Percentiles rank a stretch among this genome's conserved stretches.
phyloP scores from a whole-genome alignment of 805 yeast species.

The Candida quercuum region DNA sequence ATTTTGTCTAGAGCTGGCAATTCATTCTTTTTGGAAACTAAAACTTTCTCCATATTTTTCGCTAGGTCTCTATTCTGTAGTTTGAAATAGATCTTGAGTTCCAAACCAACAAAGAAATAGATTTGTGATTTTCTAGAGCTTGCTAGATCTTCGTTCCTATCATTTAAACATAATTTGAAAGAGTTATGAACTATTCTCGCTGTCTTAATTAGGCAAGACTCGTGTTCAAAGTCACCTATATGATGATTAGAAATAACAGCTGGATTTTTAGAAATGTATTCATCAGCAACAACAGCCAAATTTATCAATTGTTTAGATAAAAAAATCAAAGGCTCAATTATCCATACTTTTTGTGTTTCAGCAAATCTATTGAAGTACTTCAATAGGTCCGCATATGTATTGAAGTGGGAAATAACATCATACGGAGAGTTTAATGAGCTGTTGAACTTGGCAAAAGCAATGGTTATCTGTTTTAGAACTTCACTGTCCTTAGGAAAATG shows the following conservation, averaged over 20 bases:
- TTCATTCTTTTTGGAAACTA: slow-evolving; percentile 45
- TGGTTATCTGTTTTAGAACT: not conserved
- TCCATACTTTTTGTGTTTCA: slow-evolving; percentile 49
- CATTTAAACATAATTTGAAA: slow-evolving; percentile 74
- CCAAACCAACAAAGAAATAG: slow-evolving; percentile 63
- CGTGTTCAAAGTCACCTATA: slow-evolving; percentile 23
- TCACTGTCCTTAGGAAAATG: not conserved
- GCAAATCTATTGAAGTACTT: slow-evolving; percentile 46
- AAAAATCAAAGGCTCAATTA: slow-evolving; percentile 37
- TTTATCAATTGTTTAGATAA: slow-evolving; percentile 33
- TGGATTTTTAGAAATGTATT: slow-evolving; percentile 16
- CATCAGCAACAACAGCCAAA: slow-evolving; percentile 20
- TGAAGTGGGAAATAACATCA: slow-evolving; percentile 26
- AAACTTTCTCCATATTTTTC: slow-evolving; percentile 65
- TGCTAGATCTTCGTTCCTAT: slow-evolving; percentile 49
- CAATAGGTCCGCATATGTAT: slow-evolving; percentile 34
- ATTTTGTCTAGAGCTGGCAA: slow-evolving; percentile 44
- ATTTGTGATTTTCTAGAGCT: slow-evolving; percentile 57
- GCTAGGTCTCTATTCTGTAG: slow-evolving; percentile 68
- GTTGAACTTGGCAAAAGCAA: slow-evolving; percentile 5
- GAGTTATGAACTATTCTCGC: slow-evolving; percentile 66
- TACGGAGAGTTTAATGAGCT: slow-evolving; percentile 24
- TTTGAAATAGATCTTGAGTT: slow-evolving; percentile 64
- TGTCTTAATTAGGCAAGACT: slow-evolving; percentile 42
- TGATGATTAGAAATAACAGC: slow-evolving; percentile 1